Evolutionary conservation across 2,329 filamentous ascomycete species (phyloP).

Genomic region (Pseudogymnoascus sp.): DNA sequence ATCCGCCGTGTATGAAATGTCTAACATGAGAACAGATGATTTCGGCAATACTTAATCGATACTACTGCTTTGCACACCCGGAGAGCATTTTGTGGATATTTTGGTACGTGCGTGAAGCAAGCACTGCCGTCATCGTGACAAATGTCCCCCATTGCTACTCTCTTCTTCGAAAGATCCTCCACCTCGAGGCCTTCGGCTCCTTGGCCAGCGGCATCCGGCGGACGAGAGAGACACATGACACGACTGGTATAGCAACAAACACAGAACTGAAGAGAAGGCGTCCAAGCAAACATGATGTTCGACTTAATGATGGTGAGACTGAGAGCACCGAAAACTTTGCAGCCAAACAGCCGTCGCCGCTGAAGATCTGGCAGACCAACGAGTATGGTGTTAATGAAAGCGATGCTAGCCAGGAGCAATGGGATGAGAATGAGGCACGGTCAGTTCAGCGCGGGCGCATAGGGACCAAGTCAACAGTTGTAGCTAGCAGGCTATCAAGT

Average conservation of each 20-base stretch:
- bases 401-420: background rate
- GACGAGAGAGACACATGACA: background rate
- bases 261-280: background rate
- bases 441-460: background rate
- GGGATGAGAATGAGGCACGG: background rate
- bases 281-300: background rate
- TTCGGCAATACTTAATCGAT: conserved; percentile 42
- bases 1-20: background rate
- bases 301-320: background rate
- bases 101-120: conserved; percentile 48
- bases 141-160: conserved; percentile 48
- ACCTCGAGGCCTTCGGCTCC: conserved; percentile 19
- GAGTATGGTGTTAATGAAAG: background rate
- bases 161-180: conserved; percentile 37
- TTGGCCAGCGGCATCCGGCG: background rate
- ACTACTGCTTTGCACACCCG: conserved; percentile 34
- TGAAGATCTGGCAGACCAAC: background rate
- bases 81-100: conserved; percentile 29
- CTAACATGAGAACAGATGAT: conserved; percentile 33
- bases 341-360: background rate
- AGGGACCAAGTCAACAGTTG: background rate
- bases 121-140: conserved; percentile 43
- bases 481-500: background rate
- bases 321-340: background rate
- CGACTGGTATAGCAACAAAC: background rate